Evolutionary conservation across 2,329 filamentous ascomycete species (phyloP), one percentile per base, ranked within the genome.

Genomic region (Elsinoe arachidis): DNA sequence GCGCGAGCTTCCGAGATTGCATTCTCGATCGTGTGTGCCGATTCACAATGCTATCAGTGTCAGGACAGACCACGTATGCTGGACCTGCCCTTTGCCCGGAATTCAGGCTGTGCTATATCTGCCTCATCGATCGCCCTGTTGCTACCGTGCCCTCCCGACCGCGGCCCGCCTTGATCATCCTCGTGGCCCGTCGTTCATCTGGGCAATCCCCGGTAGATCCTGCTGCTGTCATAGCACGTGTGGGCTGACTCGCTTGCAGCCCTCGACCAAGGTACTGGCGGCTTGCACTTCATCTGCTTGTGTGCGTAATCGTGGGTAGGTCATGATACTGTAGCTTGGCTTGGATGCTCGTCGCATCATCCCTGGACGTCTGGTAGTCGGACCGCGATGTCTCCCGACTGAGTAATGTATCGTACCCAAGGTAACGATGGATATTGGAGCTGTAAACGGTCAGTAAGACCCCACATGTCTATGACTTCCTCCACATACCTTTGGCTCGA

Each of bases 401-500:
- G 93, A 63, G 92, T 99, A 69, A 99, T 99, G 75, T 99, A 99
- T 68, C 93, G 84, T 23, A 99, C 93, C 93, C 93, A 99, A 0
- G 93, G 93, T 55, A 97, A 77, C 19, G 91, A 96, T 3, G 91
- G 91, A 71, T 99, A 99, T 93, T 99, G 93, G 63, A 97, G 76
- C 91, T 96, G 60, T 34, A n/a, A 60, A 55, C 46, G 21, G 41
- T 61, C 37, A 60, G 57, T 23, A 17, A 19, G 30, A 39, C 21
- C n/a, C n/a, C 33, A 11, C 30, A 11, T 10, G 7, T n/a, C 11
- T 9, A 11, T 14, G 1, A 23, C 15, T 54, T 14, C 34, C 49
- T 46, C 37, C 1, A 43, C 41, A 62, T 77, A 96, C 92, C 89
- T 99, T 99, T 47, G 93, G 93, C 75, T 99, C 93, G 62, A 95